phyloP scores from a whole-genome alignment of 139 green algal genomes.

The Asterochloris sp. region DNA sequence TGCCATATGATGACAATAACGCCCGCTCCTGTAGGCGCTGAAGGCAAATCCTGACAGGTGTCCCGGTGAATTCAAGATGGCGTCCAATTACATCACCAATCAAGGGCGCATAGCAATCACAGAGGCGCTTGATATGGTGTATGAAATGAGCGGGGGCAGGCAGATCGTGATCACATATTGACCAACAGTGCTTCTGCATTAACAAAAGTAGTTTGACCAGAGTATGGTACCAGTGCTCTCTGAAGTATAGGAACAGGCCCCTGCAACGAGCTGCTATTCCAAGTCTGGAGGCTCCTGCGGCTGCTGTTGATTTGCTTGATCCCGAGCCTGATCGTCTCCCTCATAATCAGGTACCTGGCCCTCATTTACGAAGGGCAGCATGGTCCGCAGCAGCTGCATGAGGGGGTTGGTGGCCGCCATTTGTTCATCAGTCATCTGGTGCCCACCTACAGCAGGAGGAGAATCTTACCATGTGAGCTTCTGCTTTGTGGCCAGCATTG shows the following conservation, averaged over 20 bases:
- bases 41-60: slow-evolving; percentile 86
- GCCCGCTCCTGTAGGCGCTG: slow-evolving; percentile 45
- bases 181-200: too few species aligned
- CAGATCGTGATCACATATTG: slow-evolving; percentile 78
- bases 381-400: slow-evolving; percentile 62
- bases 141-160: slow-evolving; percentile 77
- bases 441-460: not conserved
- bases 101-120: slow-evolving; percentile 90
- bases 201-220: too few species aligned
- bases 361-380: slow-evolving; percentile 78
- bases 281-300: too few species aligned
- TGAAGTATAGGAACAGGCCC: too few species aligned
- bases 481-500: not conserved
- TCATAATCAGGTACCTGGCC: slow-evolving; percentile 60
- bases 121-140: slow-evolving; percentile 95
- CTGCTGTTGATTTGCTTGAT: not conserved
- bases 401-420: slow-evolving; percentile 56
- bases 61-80: slow-evolving; percentile 80
- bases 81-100: slow-evolving; percentile 93
- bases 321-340: too few species aligned
- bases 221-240: too few species aligned
- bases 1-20: too few species aligned
- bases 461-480: too few species aligned
- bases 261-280: too few species aligned
- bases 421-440: slow-evolving; percentile 37